Conservation (phyloP, 1,284 basidiomycete species). For the Chondrostereum purpureum region DNA sequence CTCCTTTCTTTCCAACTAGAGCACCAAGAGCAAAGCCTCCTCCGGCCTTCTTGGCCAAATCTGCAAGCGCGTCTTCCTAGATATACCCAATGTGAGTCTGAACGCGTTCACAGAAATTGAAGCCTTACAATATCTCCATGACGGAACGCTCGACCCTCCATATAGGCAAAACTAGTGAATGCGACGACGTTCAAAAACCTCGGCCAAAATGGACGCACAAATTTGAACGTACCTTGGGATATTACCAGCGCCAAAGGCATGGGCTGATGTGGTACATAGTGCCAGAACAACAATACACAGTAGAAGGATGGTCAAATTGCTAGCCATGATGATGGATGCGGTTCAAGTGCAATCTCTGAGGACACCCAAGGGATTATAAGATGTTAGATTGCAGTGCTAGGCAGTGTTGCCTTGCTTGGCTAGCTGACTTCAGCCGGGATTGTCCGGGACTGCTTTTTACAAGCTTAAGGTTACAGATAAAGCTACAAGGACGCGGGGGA, state of each 20-base stretch:
- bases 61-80: slow-evolving; percentile 66
- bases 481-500: slow-evolving; percentile 4
- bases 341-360: not conserved
- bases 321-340: slow-evolving; percentile 24
- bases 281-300: slow-evolving; percentile 48
- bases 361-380: no score
- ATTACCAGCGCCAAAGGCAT: slow-evolving; percentile 73
- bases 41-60: slow-evolving; percentile 56
- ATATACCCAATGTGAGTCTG: not conserved
- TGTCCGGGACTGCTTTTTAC: not conserved
- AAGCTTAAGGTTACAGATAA: not conserved
- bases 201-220: slow-evolving; percentile 7
- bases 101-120: slow-evolving; percentile 2
- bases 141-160: slow-evolving; percentile 75
- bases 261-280: slow-evolving; percentile 49
- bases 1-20: slow-evolving; percentile 46
- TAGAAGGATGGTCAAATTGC: slow-evolving; percentile 26
- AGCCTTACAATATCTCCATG: slow-evolving; percentile 78
- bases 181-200: slow-evolving; percentile 1
- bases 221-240: slow-evolving; percentile 40
- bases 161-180: slow-evolving; percentile 52
- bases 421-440: no score
- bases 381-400: slow-evolving; percentile 3
- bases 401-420: not conserved
- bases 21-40: slow-evolving; percentile 57